A percentile compares a stretch with the other conserved stretches of the same genome.
These are phyloP conservation scores for Penicillium expansum DNA, from an alignment of 2,329 filamentous ascomycete species.

Conservation along the genomic window DNA sequence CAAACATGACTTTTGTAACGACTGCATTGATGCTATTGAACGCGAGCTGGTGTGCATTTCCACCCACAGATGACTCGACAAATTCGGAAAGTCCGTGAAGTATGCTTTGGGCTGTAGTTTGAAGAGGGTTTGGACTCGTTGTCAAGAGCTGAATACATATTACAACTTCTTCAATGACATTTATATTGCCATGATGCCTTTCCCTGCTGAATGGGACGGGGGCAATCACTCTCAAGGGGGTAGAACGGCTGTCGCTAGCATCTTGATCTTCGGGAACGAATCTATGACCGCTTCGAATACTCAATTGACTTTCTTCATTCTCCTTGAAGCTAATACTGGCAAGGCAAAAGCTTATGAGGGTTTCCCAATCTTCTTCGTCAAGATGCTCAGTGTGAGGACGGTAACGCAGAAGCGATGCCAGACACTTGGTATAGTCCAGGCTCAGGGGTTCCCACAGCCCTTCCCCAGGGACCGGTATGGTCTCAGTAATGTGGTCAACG, in stretches of 20 bases:
- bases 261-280: conserved; percentile 30
- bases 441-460: conserved; percentile 67
- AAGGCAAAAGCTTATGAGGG: conserved; percentile 68
- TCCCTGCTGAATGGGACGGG: conserved; percentile 28
- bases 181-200: conserved; percentile 30
- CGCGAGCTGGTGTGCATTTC: conserved; percentile 66
- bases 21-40: conserved; percentile 74
- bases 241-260: conserved; percentile 27
- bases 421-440: conserved; percentile 73
- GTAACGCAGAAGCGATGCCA: conserved; percentile 68
- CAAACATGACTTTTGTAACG: conserved; percentile 63
- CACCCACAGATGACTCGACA: conserved; percentile 57
- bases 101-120: conserved; percentile 56
- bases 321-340: conserved; percentile 50
- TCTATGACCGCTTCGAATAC: conserved; percentile 28
- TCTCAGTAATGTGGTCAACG: conserved; percentile 77
- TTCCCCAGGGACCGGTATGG: conserved; percentile 61
- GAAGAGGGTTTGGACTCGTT: conserved; percentile 63
- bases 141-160: conserved; percentile 65
- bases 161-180: conserved; percentile 56
- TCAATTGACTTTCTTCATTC: conserved; percentile 30
- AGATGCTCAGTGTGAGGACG: conserved; percentile 79
- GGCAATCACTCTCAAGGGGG: conserved; percentile 31
- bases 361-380: conserved; percentile 64
- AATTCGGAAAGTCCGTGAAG: conserved; percentile 58